Base-by-base conservation (phyloP, 148 eudicot genomes). In the Linanthus parryae region DNA sequence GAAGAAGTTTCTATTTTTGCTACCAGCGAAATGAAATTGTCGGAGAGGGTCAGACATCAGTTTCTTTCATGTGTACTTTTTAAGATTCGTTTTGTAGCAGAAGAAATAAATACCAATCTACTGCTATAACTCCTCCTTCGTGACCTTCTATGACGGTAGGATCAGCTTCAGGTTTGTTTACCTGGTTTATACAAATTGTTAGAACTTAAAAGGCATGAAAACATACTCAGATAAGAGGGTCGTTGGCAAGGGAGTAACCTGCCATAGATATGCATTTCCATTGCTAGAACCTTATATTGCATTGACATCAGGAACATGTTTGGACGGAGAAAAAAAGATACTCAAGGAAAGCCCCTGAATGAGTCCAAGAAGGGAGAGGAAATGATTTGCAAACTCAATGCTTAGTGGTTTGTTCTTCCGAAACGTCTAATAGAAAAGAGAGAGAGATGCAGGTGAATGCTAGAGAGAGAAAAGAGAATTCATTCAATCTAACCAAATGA, bases 341-440 rank as follows among this genome's bases (percentile, higher is more conserved):
- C 96, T 82, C 78, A 92, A 96, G 44, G 99, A 78, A 41, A 92
- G 66, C 52, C 94, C 99, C 73, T 92, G 94, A 49, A 92, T 87
- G 45, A 96, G 94, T 58, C 99, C 96, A 70, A 84, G 81, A 65
- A 87, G 99, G 64, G 99, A 77, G 65, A 85, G 81, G 65, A 92
- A 92, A 74, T 87, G 96, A 70, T 92, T 92, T 24, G 99, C 99
- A 75, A 92, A 92, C 77, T 92, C 99, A 49, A 87, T 79, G 30
- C 99, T 96, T 16, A 71, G 39, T 37, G 88, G 62, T 62, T 79
- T 87, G 74, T 92, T 92, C 89, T 92, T 92, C 99, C 99, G 87
- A 64, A 92, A 92, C 65, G 87, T 92, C 66, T 87, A 61, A 58
- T 92, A n/a, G n/a, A n/a, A n/a, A n/a, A n/a, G n/a, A n/a, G n/a